Evolutionary conservation across 805 yeast species (phyloP).

Genomic region (Teunomyces barrocoloradensis): DNA sequence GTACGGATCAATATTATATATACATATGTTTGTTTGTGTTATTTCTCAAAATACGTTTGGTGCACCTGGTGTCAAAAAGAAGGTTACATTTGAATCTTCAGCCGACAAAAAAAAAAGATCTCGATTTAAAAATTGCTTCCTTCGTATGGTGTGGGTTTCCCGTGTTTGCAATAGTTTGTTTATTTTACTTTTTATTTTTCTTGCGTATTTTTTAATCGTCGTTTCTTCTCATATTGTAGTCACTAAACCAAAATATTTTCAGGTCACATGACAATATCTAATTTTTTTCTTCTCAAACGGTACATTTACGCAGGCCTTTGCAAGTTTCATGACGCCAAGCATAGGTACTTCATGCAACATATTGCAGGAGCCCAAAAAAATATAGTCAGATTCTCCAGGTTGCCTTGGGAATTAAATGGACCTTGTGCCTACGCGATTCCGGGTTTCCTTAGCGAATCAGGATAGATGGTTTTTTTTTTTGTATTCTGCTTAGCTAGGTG

Average conservation of each 20-base stretch:
- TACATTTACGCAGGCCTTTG: not conserved
- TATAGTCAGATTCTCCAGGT: not conserved
- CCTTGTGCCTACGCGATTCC: not conserved
- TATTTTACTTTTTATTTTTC: not conserved
- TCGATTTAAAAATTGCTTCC: not conserved
- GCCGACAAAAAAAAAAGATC: not conserved
- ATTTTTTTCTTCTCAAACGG: not conserved
- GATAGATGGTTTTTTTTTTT: not conserved
- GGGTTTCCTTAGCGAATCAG: not conserved
- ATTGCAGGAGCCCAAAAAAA: not conserved
- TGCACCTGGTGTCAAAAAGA: not conserved
- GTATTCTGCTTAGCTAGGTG: not conserved
- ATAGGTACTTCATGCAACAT: not conserved
- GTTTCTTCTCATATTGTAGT: slow-evolving; percentile 1
- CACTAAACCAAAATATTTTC: not conserved
- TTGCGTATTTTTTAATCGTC: not conserved
- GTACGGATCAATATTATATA: no score
- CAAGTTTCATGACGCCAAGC: not conserved
- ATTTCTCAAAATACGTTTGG: not conserved
- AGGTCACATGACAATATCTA: not conserved
- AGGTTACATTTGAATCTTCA: not conserved
- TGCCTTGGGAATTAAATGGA: not conserved
- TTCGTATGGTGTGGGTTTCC: not conserved
- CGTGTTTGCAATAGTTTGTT: not conserved
- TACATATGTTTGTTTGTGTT: no score